phyloP scores from a whole-genome alignment of 2,329 filamentous ascomycete genomes.

The Monilinia aucupariae region DNA sequence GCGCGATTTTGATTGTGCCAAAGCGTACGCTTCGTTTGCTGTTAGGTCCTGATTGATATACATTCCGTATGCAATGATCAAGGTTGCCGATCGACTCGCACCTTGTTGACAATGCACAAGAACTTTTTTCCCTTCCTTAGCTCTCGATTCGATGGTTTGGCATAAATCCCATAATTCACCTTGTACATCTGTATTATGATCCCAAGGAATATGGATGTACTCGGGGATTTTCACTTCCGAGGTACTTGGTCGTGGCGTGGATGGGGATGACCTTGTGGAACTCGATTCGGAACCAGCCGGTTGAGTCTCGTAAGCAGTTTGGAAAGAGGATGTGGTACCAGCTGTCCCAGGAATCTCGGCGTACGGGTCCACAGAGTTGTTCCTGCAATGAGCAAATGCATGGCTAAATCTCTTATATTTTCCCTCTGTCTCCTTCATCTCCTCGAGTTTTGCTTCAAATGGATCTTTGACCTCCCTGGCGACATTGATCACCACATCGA shows the following conservation, averaged over 20 bases:
- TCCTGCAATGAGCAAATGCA: slow-evolving; percentile 30
- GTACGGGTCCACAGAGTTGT: slow-evolving; percentile 11
- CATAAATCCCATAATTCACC: slow-evolving; percentile 70
- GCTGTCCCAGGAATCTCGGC: slow-evolving; percentile 45
- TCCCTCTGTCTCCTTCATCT: slow-evolving; percentile 30
- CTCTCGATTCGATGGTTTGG: slow-evolving; percentile 67
- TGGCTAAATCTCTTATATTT: slow-evolving; percentile 30
- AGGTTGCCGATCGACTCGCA: slow-evolving; percentile 75
- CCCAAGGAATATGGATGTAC: slow-evolving; percentile 84
- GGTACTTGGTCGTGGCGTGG: slow-evolving; percentile 49
- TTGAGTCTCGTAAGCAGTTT: slow-evolving; percentile 56
- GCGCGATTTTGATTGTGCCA: slow-evolving; percentile 71
- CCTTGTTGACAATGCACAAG: slow-evolving; percentile 83
- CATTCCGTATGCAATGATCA: slow-evolving; percentile 81
- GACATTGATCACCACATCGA: slow-evolving; percentile 81
- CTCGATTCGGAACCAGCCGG: slow-evolving; percentile 29
- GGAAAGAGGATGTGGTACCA: slow-evolving; percentile 51
- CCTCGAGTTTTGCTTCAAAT: slow-evolving; percentile 53
- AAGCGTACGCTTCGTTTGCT: slow-evolving; percentile 78
- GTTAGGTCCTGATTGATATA: slow-evolving; percentile 71
- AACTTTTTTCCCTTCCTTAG: slow-evolving; percentile 69
- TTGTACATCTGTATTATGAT: slow-evolving; percentile 82
- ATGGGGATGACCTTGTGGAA: slow-evolving; percentile 40
- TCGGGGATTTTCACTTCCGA: slow-evolving; percentile 54
- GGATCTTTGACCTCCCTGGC: slow-evolving; percentile 77